phyloP scores from a whole-genome alignment of 148 eudicot genomes.

The Nepenthes gracilis region DNA sequence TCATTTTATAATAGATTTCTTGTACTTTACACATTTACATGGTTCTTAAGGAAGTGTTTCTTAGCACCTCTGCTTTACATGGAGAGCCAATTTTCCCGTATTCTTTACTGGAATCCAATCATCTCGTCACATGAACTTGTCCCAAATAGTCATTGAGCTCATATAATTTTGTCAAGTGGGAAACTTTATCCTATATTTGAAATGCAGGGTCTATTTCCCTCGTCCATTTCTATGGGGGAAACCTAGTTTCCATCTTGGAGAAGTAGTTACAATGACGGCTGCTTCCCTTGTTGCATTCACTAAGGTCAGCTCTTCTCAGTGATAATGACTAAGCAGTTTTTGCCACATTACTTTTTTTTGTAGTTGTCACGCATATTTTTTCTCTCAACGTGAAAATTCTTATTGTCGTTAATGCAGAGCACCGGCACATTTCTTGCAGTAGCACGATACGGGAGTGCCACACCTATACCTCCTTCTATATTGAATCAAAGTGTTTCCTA shows the following conservation, averaged over 20 bases:
- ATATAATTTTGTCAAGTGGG: too few relatives aligned
- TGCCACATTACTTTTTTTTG: background rate
- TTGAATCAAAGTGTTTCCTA: conserved; percentile 58
- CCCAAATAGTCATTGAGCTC: too few relatives aligned
- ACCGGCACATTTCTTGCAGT: conserved; percentile 67
- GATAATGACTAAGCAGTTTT: background rate
- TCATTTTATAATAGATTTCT: too few relatives aligned
- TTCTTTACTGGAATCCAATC: too few relatives aligned
- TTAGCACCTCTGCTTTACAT: too few relatives aligned
- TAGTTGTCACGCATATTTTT: background rate
- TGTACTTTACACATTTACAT: too few relatives aligned
- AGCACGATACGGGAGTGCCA: conserved; percentile 77
- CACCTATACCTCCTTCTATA: conserved; percentile 82
- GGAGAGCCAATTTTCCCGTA: too few relatives aligned
- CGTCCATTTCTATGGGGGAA: conserved; percentile 70
- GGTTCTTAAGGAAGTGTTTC: too few relatives aligned
- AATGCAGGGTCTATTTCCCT: conserved; percentile 56
- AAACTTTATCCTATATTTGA: background rate
- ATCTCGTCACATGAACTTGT: too few relatives aligned
- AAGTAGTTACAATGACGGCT: conserved; percentile 33
- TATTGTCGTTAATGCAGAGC: conserved; percentile 27
- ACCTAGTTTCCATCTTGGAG: conserved; percentile 45
- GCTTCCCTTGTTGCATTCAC: conserved; percentile 70
- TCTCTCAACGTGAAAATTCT: background rate
- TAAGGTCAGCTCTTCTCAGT: conserved; percentile 38